Percentiles rank a stretch among this genome's conserved stretches.
These are phyloP conservation scores for Strobilomyces dryophilus DNA, from an alignment of 768 basidiomycete genomes.

Conservation along the genomic window DNA sequence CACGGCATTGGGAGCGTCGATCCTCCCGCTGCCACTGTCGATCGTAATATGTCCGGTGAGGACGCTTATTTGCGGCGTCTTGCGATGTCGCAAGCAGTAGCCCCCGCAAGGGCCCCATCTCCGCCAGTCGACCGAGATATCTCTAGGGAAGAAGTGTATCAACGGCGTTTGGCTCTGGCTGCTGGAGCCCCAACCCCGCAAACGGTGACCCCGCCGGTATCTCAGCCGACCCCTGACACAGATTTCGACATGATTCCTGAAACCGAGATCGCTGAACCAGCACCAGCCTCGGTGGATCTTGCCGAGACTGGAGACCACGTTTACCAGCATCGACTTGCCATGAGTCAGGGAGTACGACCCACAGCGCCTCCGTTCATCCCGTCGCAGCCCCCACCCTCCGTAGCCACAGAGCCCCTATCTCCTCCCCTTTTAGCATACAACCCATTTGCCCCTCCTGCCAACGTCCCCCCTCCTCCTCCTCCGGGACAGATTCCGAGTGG, in stretches of 20 bases:
- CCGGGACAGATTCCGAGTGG: slow-evolving; percentile 40
- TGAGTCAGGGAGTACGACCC: slow-evolving; percentile 41
- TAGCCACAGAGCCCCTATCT: slow-evolving; percentile 31
- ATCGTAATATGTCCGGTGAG: slow-evolving; percentile 61
- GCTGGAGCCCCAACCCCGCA: slow-evolving; percentile 20
- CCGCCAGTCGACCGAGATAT: slow-evolving; percentile 43
- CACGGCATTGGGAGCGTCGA: slow-evolving; percentile 21
- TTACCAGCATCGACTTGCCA: slow-evolving; percentile 56
- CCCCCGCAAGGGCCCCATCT: slow-evolving; percentile 18
- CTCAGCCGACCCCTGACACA: slow-evolving; percentile 15
- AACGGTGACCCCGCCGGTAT: slow-evolving; percentile 21
- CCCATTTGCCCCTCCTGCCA: slow-evolving; percentile 61
- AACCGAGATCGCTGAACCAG: slow-evolving; percentile 3
- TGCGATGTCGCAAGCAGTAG: slow-evolving; percentile 52
- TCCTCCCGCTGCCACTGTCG: slow-evolving; percentile 36
- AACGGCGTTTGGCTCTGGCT: slow-evolving; percentile 70
- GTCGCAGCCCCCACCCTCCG: slow-evolving; percentile 20
- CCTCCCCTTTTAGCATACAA: slow-evolving; percentile 61
- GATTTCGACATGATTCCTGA: slow-evolving; percentile 15
- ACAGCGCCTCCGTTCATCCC: slow-evolving; percentile 28
- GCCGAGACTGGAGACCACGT: slow-evolving; percentile 64
- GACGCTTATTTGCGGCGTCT: slow-evolving; percentile 79
- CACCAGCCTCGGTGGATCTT: slow-evolving; percentile 1
- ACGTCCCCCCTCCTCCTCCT: slow-evolving; percentile 48
- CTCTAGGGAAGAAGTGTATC: slow-evolving; percentile 79